Conservation (phyloP, 352 stramenopile species). For the Globisporangium cystogenes region DNA sequence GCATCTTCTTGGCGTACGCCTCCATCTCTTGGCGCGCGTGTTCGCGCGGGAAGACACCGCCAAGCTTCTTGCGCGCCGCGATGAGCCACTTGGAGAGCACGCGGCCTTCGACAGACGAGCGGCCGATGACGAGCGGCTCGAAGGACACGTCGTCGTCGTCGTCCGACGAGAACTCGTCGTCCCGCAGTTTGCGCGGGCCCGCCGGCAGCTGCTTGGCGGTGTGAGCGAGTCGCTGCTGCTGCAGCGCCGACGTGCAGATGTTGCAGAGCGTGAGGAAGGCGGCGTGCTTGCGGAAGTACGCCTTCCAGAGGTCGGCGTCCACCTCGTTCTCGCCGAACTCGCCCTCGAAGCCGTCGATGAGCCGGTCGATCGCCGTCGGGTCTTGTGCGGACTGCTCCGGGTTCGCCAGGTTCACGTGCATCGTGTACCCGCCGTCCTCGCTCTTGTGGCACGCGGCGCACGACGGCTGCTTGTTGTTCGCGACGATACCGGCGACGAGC, state of each 20-base stretch:
- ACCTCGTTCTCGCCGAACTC: slow-evolving; percentile 86
- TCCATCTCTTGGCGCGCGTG: slow-evolving; percentile 89
- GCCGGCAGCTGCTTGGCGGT: slow-evolving; percentile 23
- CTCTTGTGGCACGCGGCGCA: slow-evolving; percentile 82
- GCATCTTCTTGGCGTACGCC: slow-evolving; percentile 90
- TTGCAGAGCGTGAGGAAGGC: slow-evolving; percentile 93
- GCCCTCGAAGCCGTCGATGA: slow-evolving; percentile 69
- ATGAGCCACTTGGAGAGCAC: slow-evolving; percentile 95
- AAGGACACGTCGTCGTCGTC: slow-evolving; percentile 88
- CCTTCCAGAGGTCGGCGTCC: slow-evolving; percentile 93
- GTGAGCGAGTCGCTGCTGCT: slow-evolving; percentile 43
- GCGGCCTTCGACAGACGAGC: slow-evolving; percentile 85
- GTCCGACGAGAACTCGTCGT: slow-evolving; percentile 93
- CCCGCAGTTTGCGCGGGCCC: slow-evolving; percentile 35
- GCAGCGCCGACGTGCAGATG: slow-evolving; percentile 72
- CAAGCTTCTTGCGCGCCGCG: slow-evolving; percentile 87
- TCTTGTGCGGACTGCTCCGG: slow-evolving; percentile 64
- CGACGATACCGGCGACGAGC: slow-evolving; percentile 79
- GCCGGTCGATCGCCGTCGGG: slow-evolving; percentile 63
- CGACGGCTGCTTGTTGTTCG: slow-evolving; percentile 73
- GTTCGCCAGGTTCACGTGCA: slow-evolving; percentile 82
- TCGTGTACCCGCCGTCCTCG: slow-evolving; percentile 55
- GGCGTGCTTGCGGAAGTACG: slow-evolving; percentile 94
- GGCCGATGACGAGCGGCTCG: slow-evolving; percentile 90
- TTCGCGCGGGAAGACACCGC: slow-evolving; percentile 87